These are phyloP conservation scores for Mycotypha africana DNA, from an alignment of 371 early-diverging fungal genomes.

Conservation along the genomic window DNA sequence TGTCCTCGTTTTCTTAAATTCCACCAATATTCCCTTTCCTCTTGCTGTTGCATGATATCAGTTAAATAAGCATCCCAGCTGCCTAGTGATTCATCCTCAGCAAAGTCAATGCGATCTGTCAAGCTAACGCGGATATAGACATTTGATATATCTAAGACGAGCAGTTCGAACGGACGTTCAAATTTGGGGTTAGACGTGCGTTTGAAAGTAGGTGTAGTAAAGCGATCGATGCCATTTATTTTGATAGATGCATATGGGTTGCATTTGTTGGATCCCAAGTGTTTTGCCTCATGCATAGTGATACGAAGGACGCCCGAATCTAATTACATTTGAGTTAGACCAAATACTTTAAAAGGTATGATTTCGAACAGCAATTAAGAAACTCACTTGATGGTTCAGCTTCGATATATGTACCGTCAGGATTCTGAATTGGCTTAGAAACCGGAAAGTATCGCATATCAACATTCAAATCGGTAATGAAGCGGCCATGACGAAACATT, in stretches of 20 bases:
- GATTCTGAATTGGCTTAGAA: slow-evolving; percentile 43
- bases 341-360: too few species aligned
- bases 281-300: slow-evolving; percentile 48
- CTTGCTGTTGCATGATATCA: slow-evolving; percentile 31
- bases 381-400: slow-evolving; percentile 54
- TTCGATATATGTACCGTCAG: slow-evolving; percentile 42
- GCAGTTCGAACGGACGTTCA: slow-evolving; percentile 38
- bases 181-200: slow-evolving; percentile 41
- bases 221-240: slow-evolving; percentile 40
- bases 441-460: slow-evolving; percentile 61
- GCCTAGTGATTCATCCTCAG: slow-evolving; percentile 30
- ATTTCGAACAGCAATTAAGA: too few species aligned
- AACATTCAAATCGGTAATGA: slow-evolving; percentile 43
- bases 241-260: slow-evolving; percentile 42
- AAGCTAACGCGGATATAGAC: slow-evolving; percentile 29
- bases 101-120: slow-evolving; percentile 9
- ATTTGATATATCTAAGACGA: slow-evolving; percentile 37
- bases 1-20: slow-evolving; percentile 14
- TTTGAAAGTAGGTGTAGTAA: slow-evolving; percentile 38
- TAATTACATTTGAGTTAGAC: too few species aligned
- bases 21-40: slow-evolving; percentile 44
- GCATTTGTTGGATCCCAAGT: slow-evolving; percentile 29
- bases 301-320: slow-evolving; percentile 50
- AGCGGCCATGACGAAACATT: slow-evolving; percentile 43
- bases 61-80: slow-evolving; percentile 31